Conservation (phyloP, 176 grass and related monocot species). For the Cocos nucifera region DNA sequence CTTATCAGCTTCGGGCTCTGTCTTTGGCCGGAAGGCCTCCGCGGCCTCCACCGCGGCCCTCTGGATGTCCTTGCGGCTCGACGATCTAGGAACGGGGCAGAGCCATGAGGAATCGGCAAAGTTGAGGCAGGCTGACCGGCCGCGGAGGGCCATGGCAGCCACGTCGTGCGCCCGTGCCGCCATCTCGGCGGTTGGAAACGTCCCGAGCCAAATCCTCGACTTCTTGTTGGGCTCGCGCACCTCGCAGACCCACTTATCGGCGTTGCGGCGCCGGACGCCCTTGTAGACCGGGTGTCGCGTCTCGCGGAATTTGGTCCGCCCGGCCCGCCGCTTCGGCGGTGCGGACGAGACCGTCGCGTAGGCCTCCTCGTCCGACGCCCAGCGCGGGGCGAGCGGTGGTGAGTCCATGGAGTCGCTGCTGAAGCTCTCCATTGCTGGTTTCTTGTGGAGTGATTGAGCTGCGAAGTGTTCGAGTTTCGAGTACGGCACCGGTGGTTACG, state of each 20-base stretch:
- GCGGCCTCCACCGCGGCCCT: background rate
- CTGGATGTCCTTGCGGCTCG: constrained; percentile 3
- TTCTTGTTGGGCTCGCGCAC: constrained; percentile 19
- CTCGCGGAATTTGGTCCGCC: no score
- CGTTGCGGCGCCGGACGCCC: constrained; percentile 3
- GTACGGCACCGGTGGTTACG: no score
- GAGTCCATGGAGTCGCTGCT: constrained; percentile 9
- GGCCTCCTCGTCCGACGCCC: constrained; percentile 7
- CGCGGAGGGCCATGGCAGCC: constrained; percentile 17
- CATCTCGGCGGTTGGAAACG: constrained; percentile 18
- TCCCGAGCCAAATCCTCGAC: constrained; percentile 16
- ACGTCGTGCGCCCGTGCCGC: constrained; percentile 20
- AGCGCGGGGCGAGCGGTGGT: background rate
- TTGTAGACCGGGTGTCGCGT: no score
- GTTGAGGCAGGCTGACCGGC: constrained; percentile 20
- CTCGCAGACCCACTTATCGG: constrained; percentile 22
- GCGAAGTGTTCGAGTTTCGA: background rate
- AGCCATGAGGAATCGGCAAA: constrained; percentile 15
- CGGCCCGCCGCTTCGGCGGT: constrained; percentile 13
- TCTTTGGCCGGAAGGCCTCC: constrained; percentile 5
- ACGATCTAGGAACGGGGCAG: background rate
- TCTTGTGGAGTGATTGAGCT: background rate
- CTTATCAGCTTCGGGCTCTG: background rate
- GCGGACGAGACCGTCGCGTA: constrained; percentile 4
- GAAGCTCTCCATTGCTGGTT: background rate